Evolutionary conservation across 257 asterid species (phyloP).

Genomic region (Ophiorrhiza pumila): DNA sequence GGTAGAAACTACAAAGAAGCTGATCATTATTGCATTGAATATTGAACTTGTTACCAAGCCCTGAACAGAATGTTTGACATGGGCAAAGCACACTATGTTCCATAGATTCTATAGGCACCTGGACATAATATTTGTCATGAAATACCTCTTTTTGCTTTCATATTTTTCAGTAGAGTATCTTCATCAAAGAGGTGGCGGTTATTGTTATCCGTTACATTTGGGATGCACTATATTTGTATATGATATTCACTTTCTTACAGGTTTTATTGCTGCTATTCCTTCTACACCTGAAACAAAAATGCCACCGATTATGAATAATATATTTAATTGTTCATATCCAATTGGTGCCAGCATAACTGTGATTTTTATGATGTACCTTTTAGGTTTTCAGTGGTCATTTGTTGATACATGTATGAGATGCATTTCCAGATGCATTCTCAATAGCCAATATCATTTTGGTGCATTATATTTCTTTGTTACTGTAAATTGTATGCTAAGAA

Average conservation of each 20-base stretch:
- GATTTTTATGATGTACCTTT: not conserved
- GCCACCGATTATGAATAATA: not conserved
- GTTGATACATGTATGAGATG: not conserved
- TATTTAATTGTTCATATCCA: not conserved
- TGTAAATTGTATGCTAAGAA: not conserved
- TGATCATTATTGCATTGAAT: not conserved
- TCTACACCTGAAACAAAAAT: not conserved
- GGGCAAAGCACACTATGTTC: not conserved
- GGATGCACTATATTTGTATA: not conserved
- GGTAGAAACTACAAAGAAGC: no score
- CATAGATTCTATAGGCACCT: not conserved
- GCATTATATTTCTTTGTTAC: not conserved
- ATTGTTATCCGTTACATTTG: not conserved
- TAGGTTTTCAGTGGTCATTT: not conserved
- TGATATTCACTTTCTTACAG: no score
- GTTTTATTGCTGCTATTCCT: not conserved
- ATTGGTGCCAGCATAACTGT: not conserved
- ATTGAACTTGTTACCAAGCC: not conserved
- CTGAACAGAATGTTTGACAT: not conserved
- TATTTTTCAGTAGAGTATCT: not conserved
- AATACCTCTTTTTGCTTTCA: not conserved
- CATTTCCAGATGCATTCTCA: not conserved
- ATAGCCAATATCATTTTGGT: not conserved
- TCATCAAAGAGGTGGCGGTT: not conserved
- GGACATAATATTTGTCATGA: not conserved